Percentiles rank a stretch among this genome's conserved stretches.
phyloP scores from a whole-genome alignment of 2,329 filamentous ascomycete species.

The Verticillium nonalfalfae region DNA sequence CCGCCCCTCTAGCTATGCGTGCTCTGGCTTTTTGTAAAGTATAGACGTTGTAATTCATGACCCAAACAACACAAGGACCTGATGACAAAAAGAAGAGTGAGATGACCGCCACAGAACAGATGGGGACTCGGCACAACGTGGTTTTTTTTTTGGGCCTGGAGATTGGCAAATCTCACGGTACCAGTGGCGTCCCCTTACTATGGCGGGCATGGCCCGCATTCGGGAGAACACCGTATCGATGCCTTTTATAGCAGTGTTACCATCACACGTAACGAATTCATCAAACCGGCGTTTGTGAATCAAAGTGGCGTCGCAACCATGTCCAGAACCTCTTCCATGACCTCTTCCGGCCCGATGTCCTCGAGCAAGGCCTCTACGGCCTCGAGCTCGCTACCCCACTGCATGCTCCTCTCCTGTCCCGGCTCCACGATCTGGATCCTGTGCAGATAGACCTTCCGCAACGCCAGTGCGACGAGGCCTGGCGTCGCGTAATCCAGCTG shows the following conservation, averaged over 20 bases:
- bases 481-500: slow-evolving; percentile 76
- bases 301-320: slow-evolving; percentile 49
- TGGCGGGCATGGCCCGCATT: neutral
- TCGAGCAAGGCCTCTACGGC: slow-evolving; percentile 64
- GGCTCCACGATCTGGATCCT: slow-evolving; percentile 65
- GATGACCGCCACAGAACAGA: neutral
- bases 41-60: slow-evolving; percentile 15
- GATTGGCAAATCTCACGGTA: neutral
- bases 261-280: neutral
- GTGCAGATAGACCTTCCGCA: slow-evolving; percentile 82
- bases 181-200: neutral
- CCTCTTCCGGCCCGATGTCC: slow-evolving; percentile 51
- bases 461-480: slow-evolving; percentile 74
- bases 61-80: slow-evolving; percentile 2
- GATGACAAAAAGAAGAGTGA: neutral
- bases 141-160: neutral
- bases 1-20: slow-evolving; percentile 3
- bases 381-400: slow-evolving; percentile 79
- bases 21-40: slow-evolving; percentile 6
- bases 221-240: neutral
- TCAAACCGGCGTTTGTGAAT: neutral
- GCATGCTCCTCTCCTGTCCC: slow-evolving; percentile 75
- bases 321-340: slow-evolving; percentile 58
- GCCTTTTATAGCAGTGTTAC: neutral
- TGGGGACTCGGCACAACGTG: neutral